phyloP scores from a whole-genome alignment of 768 basidiomycete species.

The Pleurotus tuoliensis region DNA sequence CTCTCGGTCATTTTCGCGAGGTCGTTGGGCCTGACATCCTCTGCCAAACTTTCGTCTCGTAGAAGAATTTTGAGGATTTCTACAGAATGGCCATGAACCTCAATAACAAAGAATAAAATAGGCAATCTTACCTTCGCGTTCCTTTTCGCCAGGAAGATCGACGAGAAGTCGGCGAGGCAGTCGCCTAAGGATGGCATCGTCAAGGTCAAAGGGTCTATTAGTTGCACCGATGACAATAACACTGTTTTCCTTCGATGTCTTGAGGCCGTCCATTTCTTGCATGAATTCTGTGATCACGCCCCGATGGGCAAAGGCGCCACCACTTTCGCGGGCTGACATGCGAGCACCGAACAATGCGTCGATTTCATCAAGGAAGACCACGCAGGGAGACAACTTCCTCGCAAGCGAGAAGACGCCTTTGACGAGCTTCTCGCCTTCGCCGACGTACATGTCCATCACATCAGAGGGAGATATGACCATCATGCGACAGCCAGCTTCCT shows the following conservation, averaged over 20 bases:
- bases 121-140: conserved; percentile 67
- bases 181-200: conserved; percentile 88
- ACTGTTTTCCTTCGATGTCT: conserved; percentile 70
- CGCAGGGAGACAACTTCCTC: conserved; percentile 81
- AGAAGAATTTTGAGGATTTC: conserved; percentile 87
- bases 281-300: conserved; percentile 91
- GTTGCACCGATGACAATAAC: conserved; percentile 94
- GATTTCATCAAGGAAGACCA: conserved; percentile 93
- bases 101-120: background rate
- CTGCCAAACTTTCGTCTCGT: conserved; percentile 68
- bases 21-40: conserved; percentile 55
- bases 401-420: conserved; percentile 87
- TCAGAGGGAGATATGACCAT: conserved; percentile 86
- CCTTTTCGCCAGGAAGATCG: conserved; percentile 83
- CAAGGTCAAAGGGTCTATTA: conserved; percentile 86
- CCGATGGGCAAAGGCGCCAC: conserved; percentile 78
- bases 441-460: conserved; percentile 95
- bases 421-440: conserved; percentile 88
- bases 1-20: conserved; percentile 74
- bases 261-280: conserved; percentile 96
- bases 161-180: conserved; percentile 84
- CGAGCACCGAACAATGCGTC: conserved; percentile 91
- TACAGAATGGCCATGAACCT: conserved; percentile 23
- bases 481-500: conserved; percentile 94
- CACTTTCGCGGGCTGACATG: conserved; percentile 69